Conservation (phyloP, 2,329 filamentous ascomycete genomes). For the Dryadomyces sulphureus region DNA sequence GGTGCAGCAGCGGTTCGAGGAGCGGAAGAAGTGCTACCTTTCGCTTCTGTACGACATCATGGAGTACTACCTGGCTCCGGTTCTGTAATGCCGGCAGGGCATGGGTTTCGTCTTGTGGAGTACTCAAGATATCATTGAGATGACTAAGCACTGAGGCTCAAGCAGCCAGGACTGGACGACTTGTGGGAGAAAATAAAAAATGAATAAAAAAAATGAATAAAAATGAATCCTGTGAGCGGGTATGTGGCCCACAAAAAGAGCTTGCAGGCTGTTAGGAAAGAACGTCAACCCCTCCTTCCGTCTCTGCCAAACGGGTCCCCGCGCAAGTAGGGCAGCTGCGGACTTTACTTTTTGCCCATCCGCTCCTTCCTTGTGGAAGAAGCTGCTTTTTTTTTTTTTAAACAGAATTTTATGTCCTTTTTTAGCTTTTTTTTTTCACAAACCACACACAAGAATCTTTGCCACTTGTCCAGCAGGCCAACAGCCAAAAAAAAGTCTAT, state of each 20-base stretch:
- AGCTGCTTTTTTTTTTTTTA: not conserved
- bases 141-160: not conserved
- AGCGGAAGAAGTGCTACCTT: slow-evolving; percentile 22
- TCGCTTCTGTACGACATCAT: slow-evolving; percentile 38
- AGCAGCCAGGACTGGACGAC: not conserved
- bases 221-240: too few relatives aligned
- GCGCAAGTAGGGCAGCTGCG: not conserved
- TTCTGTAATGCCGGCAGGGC: slow-evolving; percentile 21
- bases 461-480: not conserved
- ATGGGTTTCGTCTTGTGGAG: too few relatives aligned
- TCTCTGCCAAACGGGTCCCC: not conserved
- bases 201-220: too few relatives aligned
- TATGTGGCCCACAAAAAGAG: too few relatives aligned
- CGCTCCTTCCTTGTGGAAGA: too few relatives aligned
- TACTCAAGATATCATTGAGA: too few relatives aligned
- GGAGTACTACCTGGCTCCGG: slow-evolving; percentile 35
- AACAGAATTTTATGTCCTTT: not conserved
- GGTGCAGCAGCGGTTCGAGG: slow-evolving; percentile 11
- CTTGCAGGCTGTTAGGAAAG: too few relatives aligned
- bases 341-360: not conserved
- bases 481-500: not conserved
- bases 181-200: not conserved
- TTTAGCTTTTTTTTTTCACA: not conserved
- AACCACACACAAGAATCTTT: not conserved
- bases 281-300: not conserved